Evolutionary conservation across 164 flowering plant species (phyloP).

Genomic region (Dillenia suffruticosa): DNA sequence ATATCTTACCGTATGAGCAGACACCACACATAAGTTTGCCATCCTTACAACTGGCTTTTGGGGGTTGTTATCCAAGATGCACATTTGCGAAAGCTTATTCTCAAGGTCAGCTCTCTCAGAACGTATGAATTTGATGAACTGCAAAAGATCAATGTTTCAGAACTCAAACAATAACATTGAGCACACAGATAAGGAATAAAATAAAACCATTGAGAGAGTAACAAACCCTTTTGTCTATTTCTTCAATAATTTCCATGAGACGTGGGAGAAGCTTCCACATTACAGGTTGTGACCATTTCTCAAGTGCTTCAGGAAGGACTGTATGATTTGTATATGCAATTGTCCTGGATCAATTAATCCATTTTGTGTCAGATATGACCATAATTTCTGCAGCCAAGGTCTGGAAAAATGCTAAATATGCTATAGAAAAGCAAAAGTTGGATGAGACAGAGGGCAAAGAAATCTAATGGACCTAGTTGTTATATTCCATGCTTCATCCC

Average conservation of each 20-base stretch:
- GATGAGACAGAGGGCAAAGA: not conserved
- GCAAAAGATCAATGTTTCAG: conserved; percentile 20
- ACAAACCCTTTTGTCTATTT: conserved; percentile 83
- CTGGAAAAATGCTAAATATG: not conserved
- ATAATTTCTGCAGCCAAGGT: not conserved
- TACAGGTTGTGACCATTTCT: conserved; percentile 93
- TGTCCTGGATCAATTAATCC: conserved; percentile 52
- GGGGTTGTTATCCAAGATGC: conserved; percentile 82
- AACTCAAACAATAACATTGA: not conserved
- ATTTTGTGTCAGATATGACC: not conserved
- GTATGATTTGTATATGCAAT: conserved; percentile 98
- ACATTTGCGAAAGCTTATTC: conserved; percentile 52
- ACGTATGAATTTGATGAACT: conserved; percentile 63
- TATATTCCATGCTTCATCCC: conserved; percentile 99
- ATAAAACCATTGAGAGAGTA: not conserved
- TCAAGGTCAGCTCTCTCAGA: conserved; percentile 60
- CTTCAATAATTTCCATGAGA: conserved; percentile 93
- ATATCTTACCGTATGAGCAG: conserved; percentile 79
- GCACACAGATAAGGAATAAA: not conserved
- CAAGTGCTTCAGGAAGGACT: conserved; percentile 97
- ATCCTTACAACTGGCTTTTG: conserved; percentile 91
- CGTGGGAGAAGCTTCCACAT: conserved; percentile 99
- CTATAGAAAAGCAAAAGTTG: not conserved
- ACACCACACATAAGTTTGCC: conserved; percentile 98
- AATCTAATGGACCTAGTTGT: conserved; percentile 49